A percentile compares a stretch with the other conserved stretches of the same genome.
These are phyloP conservation scores for Tarenaya hassleriana DNA, from an alignment of 345 rosid species.

Conservation along the genomic window DNA sequence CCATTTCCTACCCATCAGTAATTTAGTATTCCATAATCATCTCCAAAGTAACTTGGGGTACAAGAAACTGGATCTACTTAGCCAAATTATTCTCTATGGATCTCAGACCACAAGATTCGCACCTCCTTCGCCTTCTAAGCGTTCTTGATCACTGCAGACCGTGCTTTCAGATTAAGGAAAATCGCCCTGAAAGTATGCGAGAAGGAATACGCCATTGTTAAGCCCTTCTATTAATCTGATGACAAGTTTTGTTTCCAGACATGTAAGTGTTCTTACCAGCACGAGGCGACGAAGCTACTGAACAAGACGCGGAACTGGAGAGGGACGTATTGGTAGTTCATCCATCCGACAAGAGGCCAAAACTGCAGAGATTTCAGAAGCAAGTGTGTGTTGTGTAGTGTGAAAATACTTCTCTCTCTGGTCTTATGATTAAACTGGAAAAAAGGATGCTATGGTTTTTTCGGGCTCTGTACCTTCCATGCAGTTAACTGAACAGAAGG, in stretches of 20 bases:
- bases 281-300: slow-evolving; percentile 56
- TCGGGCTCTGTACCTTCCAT: slow-evolving; percentile 92
- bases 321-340: slow-evolving; percentile 77
- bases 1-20: no score
- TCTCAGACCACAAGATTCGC: no score
- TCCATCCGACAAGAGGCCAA: slow-evolving; percentile 87
- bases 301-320: slow-evolving; percentile 74
- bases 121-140: no score
- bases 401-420: no score
- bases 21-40: no score
- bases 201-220: neutral
- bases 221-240: no score
- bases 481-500: slow-evolving; percentile 70
- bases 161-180: slow-evolving; percentile 77
- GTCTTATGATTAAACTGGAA: no score
- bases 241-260: no score
- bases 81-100: no score
- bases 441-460: no score
- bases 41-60: no score
- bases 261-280: slow-evolving; percentile 51
- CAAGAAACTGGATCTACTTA: no score
- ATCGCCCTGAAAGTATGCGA: slow-evolving; percentile 48
- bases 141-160: slow-evolving; percentile 54
- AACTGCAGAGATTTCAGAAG: slow-evolving; percentile 44
- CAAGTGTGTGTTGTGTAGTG: neutral